Evolutionary conservation across 345 rosid genomes (phyloP).

Genomic region (Rubroshorea leprosula): DNA sequence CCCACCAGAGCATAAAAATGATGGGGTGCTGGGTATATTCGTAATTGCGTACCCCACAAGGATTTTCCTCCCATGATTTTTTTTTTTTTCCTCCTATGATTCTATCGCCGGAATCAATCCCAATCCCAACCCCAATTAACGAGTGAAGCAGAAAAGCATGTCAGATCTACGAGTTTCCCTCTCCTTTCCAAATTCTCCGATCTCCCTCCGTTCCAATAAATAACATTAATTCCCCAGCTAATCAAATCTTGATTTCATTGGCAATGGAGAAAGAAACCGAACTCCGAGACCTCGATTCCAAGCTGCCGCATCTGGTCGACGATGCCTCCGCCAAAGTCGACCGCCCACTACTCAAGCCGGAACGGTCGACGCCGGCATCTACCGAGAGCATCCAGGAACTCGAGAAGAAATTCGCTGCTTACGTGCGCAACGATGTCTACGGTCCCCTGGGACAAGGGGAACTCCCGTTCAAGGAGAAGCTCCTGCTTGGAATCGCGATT

Average conservation of each 20-base stretch:
- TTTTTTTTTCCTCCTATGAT: too few species aligned
- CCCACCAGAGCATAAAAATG: too few species aligned
- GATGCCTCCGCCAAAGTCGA: slow-evolving; percentile 48
- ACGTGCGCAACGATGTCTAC: slow-evolving; percentile 71
- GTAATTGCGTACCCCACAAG: too few species aligned
- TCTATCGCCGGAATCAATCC: too few species aligned
- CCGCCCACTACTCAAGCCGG: slow-evolving; percentile 72
- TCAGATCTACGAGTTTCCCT: background rate
- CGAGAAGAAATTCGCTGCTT: slow-evolving; percentile 86
- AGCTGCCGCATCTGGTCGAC: slow-evolving; percentile 26
- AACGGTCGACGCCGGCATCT: slow-evolving; percentile 21
- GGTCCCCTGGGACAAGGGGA: slow-evolving; percentile 89
- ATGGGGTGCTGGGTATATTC: too few species aligned
- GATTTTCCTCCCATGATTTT: too few species aligned
- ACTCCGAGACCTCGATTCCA: slow-evolving; percentile 47
- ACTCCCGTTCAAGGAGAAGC: slow-evolving; percentile 61
- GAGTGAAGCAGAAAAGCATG: background rate
- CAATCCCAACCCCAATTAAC: too few species aligned
- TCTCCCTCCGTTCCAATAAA: background rate
- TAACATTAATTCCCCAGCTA: background rate
- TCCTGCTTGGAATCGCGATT: slow-evolving; percentile 47
- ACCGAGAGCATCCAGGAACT: slow-evolving; percentile 52
- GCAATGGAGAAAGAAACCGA: slow-evolving; percentile 41
- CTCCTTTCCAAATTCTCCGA: background rate
- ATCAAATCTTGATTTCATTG: background rate